Base-by-base conservation (phyloP, 176 grass and related monocot genomes). In the Carex scoparia region DNA sequence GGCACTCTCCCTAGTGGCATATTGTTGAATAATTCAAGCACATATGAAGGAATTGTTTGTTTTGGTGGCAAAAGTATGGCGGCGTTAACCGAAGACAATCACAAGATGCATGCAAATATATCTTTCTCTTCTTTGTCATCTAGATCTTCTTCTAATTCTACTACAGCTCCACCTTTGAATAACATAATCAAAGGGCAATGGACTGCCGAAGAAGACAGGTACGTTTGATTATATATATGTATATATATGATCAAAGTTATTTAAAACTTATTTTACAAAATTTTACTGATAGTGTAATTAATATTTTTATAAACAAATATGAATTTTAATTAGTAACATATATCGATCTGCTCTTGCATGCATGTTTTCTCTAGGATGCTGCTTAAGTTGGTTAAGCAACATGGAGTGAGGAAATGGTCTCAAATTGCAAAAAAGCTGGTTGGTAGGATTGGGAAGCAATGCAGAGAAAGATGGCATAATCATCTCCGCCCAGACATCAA, bases 391-490 rank as follows among this genome's bases (percentile, higher is more conserved):
- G 91, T 94, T n/a, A 74, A 12, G 15, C 67, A 73, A 0, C 80
- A 85, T 42, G 95, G 95, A 7, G 87, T 91, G 3, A 70, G 76
- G 63, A 94, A 86, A 70, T 98, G 95, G 91, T 81, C 88, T 9
- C 11, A 79, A 35, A 94, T 98, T 85, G 84, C 92, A 32, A 65
- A 87, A 57, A 88, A 56, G 70, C 69, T 94, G 69, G 89, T 83
- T 0, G 89, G 89, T 2, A 90, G 91, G 74, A 94, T 94, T 18
- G 92, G 92, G 9, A 98, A 94, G 84, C 91, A 93, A 59, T 93
- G 95, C 27, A 87, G 92, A 79, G 95, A 93, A 71, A 84, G 95
- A 89, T 94, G 91, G 91, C 94, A 92, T 48, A 94, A 98, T 68
- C 91, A 94, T 85, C 63, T 98, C 0, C 85, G 85, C 0, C 95